These are phyloP conservation scores for Cnidoscolus chayamansa DNA, from an alignment of 441 rosid species.

Conservation along the genomic window DNA sequence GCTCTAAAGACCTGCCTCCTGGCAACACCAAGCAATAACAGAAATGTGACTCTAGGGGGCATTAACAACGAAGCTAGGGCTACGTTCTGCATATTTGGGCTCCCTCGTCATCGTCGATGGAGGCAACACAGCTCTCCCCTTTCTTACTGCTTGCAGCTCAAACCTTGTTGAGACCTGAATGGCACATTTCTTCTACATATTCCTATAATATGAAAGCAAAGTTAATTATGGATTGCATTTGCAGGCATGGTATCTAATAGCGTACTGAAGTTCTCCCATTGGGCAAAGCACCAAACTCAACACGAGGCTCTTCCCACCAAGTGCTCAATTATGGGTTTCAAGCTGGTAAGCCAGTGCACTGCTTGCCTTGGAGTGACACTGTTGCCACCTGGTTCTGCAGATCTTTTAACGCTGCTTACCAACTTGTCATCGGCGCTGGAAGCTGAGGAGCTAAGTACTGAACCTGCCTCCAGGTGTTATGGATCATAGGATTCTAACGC, in stretches of 20 bases:
- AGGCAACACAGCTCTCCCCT: slow-evolving; percentile 44
- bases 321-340: slow-evolving; percentile 39
- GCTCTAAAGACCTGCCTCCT: slow-evolving; percentile 50
- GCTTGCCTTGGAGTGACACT: slow-evolving; percentile 34
- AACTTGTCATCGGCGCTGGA: slow-evolving; percentile 37
- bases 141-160: slow-evolving; percentile 47
- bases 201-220: slow-evolving; percentile 27
- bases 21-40: slow-evolving; percentile 42
- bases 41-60: slow-evolving; percentile 36
- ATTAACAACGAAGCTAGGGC: slow-evolving; percentile 41
- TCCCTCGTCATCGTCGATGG: slow-evolving; percentile 45
- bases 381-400: no score
- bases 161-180: slow-evolving; percentile 42
- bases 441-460: slow-evolving; percentile 36
- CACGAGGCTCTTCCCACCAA: slow-evolving; percentile 54
- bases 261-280: no score
- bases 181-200: slow-evolving; percentile 52
- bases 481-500: slow-evolving; percentile 34
- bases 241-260: no score
- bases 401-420: neutral
- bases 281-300: slow-evolving; percentile 22
- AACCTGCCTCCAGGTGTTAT: slow-evolving; percentile 48
- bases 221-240: no score
- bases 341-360: slow-evolving; percentile 47
- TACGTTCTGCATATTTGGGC: slow-evolving; percentile 35